Percentiles rank a stretch among this genome's conserved stretches.
phyloP scores from a whole-genome alignment of 1,284 basidiomycete genomes.

The Ceratobasidium theobromae region DNA sequence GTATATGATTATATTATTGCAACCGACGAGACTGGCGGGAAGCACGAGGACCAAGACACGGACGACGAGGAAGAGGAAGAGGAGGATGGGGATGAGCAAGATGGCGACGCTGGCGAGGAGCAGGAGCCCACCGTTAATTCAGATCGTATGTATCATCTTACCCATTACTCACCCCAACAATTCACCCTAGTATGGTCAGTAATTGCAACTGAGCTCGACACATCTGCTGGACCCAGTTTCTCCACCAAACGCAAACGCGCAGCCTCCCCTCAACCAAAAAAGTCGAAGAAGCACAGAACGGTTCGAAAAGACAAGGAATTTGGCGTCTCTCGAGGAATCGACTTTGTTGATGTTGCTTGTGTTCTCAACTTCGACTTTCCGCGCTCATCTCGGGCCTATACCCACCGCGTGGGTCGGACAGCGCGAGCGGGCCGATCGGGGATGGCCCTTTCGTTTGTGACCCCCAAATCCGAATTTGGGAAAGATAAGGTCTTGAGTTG shows the following conservation, averaged over 20 bases:
- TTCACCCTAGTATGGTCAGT: background rate
- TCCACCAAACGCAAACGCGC: slow-evolving; percentile 39
- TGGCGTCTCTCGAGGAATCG: slow-evolving; percentile 93
- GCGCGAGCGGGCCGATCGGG: slow-evolving; percentile 94
- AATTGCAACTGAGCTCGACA: background rate
- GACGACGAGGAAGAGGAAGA: slow-evolving; percentile 49
- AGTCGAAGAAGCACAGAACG: slow-evolving; percentile 37
- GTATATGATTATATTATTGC: slow-evolving; percentile 99
- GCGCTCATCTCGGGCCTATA: slow-evolving; percentile 84
- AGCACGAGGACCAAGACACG: slow-evolving; percentile 54
- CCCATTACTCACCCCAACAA: background rate
- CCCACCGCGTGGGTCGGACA: slow-evolving; percentile 94
- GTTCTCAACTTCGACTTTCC: slow-evolving; percentile 99
- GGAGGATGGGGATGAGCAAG: slow-evolving; percentile 44
- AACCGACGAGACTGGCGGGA: slow-evolving; percentile 80
- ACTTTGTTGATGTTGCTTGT: slow-evolving; percentile 96
- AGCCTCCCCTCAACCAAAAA: slow-evolving; percentile 36
- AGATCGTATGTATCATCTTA: slow-evolving; percentile 34
- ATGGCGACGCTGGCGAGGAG: slow-evolving; percentile 45
- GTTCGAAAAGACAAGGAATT: slow-evolving; percentile 70
- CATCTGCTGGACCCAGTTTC: background rate
- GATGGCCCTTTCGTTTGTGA: slow-evolving; percentile 88
- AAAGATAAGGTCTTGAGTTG: slow-evolving; percentile 70
- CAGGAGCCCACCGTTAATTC: too few relatives aligned
- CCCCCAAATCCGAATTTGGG: slow-evolving; percentile 74